phyloP scores from a whole-genome alignment of 352 stramenopile genomes.

The Phytophthora hybrid region DNA sequence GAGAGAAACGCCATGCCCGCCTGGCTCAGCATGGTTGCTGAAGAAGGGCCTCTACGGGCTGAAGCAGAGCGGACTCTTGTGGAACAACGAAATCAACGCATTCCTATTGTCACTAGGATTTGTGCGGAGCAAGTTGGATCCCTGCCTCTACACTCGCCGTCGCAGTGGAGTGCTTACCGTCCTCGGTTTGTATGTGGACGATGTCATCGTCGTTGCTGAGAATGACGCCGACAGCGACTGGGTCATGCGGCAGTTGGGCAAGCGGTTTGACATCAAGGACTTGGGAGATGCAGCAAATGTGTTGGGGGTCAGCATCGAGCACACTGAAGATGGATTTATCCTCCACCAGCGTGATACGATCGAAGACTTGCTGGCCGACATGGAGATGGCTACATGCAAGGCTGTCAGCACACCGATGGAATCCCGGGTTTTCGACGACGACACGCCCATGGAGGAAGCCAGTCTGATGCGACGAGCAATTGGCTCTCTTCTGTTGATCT shows the following conservation, averaged over 20 bases:
- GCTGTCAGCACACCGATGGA: background rate
- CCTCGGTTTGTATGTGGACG: conserved; percentile 16
- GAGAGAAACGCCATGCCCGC: background rate
- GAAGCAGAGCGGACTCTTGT: conserved; percentile 5
- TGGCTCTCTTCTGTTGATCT: background rate
- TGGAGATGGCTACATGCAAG: background rate
- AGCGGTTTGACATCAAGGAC: conserved; percentile 18
- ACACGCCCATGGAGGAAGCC: background rate
- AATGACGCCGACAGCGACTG: background rate
- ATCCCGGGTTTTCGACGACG: background rate
- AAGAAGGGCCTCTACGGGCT: background rate
- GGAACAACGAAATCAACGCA: conserved; percentile 8
- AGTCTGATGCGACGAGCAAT: background rate
- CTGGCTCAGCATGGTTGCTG: background rate
- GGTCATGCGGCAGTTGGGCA: background rate
- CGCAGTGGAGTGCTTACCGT: background rate
- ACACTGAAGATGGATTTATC: background rate
- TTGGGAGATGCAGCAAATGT: conserved; percentile 2
- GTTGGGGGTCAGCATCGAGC: conserved; percentile 9
- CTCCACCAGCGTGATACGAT: conserved; percentile 11
- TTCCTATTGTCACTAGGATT: conserved; percentile 1
- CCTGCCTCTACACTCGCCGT: conserved; percentile 4
- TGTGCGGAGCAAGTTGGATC: conserved; percentile 7
- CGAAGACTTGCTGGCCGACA: background rate
- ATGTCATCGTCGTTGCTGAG: conserved; percentile 10